These are phyloP conservation scores for Phyllosticta citriasiana DNA, from an alignment of 2,329 filamentous ascomycete genomes.

Conservation along the genomic window DNA sequence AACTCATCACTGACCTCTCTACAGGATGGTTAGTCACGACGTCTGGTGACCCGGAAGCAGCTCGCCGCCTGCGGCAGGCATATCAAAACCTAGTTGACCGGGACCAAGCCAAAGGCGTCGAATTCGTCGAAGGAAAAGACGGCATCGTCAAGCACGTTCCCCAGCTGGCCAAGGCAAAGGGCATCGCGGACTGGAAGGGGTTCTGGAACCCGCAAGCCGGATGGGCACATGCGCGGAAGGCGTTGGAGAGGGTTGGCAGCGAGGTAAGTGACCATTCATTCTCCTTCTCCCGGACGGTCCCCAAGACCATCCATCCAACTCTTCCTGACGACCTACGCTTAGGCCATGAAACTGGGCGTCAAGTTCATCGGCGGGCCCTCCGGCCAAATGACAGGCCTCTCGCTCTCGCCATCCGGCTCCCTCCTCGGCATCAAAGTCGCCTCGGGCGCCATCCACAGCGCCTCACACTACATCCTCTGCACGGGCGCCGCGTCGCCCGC, in stretches of 20 bases:
- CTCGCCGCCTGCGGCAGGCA: slow-evolving; percentile 10
- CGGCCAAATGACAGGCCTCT: slow-evolving; percentile 12
- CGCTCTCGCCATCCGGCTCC: slow-evolving; percentile 7
- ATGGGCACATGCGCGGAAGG: slow-evolving; percentile 14
- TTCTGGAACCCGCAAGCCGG: slow-evolving; percentile 17
- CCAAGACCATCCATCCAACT: slow-evolving; percentile 10
- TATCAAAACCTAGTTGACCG: slow-evolving; percentile 11
- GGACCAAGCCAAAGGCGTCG: slow-evolving; percentile 9
- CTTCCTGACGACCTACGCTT: slow-evolving; percentile 15
- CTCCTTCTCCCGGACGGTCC: slow-evolving; percentile 13
- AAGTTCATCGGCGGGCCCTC: slow-evolving; percentile 12
- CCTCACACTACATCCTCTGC: slow-evolving; percentile 13
- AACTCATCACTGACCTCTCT: background rate
- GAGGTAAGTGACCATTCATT: slow-evolving; percentile 3
- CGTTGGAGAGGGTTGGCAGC: slow-evolving; percentile 10
- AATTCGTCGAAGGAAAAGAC: slow-evolving; percentile 8
- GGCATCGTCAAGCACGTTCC: slow-evolving; percentile 12
- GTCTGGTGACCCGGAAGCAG: slow-evolving; percentile 11
- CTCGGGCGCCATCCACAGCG: slow-evolving; percentile 11
- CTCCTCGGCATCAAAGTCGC: slow-evolving; percentile 10
- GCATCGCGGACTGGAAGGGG: slow-evolving; percentile 14
- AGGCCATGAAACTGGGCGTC: slow-evolving; percentile 12
- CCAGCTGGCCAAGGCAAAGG: slow-evolving; percentile 6
- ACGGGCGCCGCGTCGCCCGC: slow-evolving; percentile 12
- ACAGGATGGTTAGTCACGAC: slow-evolving; percentile 13